Base-by-base conservation (phyloP, 768 basidiomycete species). In the Pleurotus tuber-regium region DNA sequence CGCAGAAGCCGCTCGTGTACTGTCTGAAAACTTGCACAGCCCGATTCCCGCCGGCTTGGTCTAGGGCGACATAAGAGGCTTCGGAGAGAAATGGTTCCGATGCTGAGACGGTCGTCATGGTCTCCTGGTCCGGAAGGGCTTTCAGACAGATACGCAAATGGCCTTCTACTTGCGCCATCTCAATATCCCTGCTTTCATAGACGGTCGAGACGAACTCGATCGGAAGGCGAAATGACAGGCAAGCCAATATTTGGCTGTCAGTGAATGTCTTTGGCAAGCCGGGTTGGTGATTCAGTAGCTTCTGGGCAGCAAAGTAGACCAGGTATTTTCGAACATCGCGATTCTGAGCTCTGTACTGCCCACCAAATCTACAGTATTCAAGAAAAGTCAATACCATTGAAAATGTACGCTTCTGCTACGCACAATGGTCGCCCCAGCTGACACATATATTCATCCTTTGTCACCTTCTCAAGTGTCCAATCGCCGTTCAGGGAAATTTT, bases 21-120 rank as follows among this genome's bases (percentile, higher is more conserved):
- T 14, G 23, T 28, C 25, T 23, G 42, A 43, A 28, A 21, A 35
- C 49, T 26, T 41, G 25, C 26, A 42, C 51, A 67, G 59, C 44
- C 43, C 68, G 48, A 39, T 57, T 43, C 41, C 29, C 56, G 43
- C 21, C 4, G 57, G 53, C 43, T 61, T 68, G 51, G 41, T 36
- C 14, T 36, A 47, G 21, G 54, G 52, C 19, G 54, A 66, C 43
- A 59, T 44, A 16, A 62, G 67, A 36, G 60, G 59, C 54, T 55
- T 60, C 36, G 54, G 55, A 43, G 21, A 23, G 11, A 11, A 25
- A 25, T 14, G 42, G 50, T 44, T 55, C 54, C 24, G 51, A 55
- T 16, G 54, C 19, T 43, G 54, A 51, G 12, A 55, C 43, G 39
- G 54, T 55, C 14, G 46, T 43, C 23, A 55, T 26, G 29, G 30